phyloP scores from a whole-genome alignment of 257 asterid species.

The Solanum dulcamara region DNA sequence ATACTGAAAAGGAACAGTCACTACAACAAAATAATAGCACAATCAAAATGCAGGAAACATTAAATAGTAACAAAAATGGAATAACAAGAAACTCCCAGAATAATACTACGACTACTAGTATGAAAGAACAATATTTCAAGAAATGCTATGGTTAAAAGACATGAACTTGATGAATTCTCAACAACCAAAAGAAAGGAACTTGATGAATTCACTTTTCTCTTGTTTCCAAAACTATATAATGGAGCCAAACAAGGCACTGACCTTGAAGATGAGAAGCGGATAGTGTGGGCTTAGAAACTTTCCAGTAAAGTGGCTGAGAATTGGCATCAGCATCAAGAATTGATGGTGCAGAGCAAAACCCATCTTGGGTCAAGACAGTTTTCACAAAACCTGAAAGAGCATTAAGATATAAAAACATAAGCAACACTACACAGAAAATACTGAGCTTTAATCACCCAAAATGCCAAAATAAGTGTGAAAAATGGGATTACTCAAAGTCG shows the following conservation, averaged over 20 bases:
- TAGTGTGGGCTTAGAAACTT: constrained; percentile 81
- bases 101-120: not conserved
- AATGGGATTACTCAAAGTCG: constrained; percentile 15
- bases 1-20: not conserved
- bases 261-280: constrained; percentile 93
- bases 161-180: not conserved
- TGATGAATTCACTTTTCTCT: not conserved
- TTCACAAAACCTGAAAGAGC: constrained; percentile 30
- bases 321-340: constrained; percentile 23
- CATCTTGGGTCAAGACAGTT: constrained; percentile 31
- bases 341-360: constrained; percentile 74
- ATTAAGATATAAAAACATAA: not conserved
- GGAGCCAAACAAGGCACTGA: not conserved
- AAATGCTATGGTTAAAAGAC: not conserved
- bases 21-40: not conserved
- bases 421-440: not conserved
- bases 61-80: not conserved
- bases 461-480: not conserved
- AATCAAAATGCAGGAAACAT: not conserved
- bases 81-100: not conserved
- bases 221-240: not conserved
- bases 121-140: not conserved
- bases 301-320: constrained; percentile 65
- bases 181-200: not conserved
- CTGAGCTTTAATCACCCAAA: not conserved